phyloP scores from a whole-genome alignment of 306 rosid species.

The Lupinus albus region DNA sequence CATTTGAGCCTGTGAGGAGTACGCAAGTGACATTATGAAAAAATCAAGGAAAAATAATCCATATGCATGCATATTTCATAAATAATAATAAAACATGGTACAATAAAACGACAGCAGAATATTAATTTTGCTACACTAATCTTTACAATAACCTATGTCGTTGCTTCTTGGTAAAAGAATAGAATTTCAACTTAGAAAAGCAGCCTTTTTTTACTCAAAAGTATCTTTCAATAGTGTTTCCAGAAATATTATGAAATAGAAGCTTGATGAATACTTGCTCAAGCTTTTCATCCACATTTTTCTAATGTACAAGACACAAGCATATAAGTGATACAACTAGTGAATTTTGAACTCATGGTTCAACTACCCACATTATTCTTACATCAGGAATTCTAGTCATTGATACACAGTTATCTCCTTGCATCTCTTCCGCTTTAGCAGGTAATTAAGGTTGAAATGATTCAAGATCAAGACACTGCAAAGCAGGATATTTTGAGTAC shows the following conservation, averaged over 20 bases:
- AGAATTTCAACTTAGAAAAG: not conserved
- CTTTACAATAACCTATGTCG: not conserved
- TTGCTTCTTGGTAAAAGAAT: constrained; percentile 1
- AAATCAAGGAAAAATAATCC: not conserved
- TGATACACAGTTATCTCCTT: constrained; percentile 6
- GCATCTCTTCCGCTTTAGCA: constrained; percentile 20
- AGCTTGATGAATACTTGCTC: not conserved
- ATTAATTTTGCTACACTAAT: not conserved
- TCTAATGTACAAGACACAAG: not conserved
- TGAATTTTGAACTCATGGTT: not conserved
- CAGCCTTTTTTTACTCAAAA: not conserved
- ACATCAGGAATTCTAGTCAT: not conserved
- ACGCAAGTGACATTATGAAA: constrained; percentile 27
- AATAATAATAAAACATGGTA: constrained; percentile 3
- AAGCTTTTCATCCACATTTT: constrained; percentile 4
- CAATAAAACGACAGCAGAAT: constrained; percentile 17
- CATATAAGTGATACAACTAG: too few relatives aligned
- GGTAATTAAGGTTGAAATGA: not conserved
- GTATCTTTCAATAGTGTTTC: constrained; percentile 12
- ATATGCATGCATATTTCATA: constrained; percentile 2
- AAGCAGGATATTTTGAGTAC: not conserved
- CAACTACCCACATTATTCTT: constrained; percentile 1
- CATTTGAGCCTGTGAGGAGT: constrained; percentile 84
- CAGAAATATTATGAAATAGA: not conserved
- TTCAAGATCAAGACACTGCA: constrained; percentile 4